Percentiles rank a stretch among this genome's conserved stretches.
phyloP scores from a whole-genome alignment of 768 basidiomycete species.

The Suillus discolor region DNA sequence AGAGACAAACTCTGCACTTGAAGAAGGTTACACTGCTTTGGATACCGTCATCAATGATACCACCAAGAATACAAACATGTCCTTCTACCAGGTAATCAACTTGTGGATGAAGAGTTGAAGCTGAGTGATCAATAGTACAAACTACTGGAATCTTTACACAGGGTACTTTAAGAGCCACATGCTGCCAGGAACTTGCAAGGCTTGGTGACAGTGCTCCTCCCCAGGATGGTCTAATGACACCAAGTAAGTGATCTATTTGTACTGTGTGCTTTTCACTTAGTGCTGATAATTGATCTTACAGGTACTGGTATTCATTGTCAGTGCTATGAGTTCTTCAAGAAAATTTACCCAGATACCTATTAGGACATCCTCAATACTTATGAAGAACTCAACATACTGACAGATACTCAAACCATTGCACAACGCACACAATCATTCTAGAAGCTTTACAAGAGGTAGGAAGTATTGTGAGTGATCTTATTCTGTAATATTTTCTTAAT shows the following conservation, averaged over 20 bases:
- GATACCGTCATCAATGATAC: background rate
- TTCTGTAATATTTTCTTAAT: conserved; percentile 3
- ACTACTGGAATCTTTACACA: conserved; percentile 10
- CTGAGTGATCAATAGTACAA: background rate
- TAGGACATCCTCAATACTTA: background rate
- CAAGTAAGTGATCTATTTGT: conserved; percentile 1
- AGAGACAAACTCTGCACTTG: background rate
- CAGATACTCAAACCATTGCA: background rate
- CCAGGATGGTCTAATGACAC: background rate
- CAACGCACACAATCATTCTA: background rate
- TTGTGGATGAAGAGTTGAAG: conserved; percentile 13
- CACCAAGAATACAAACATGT: background rate
- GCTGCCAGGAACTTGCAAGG: conserved; percentile 7
- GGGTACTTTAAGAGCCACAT: conserved; percentile 7
- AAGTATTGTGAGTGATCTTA: background rate
- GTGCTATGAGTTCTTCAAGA: background rate
- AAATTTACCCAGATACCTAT: background rate
- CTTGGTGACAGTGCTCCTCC: background rate
- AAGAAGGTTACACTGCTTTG: background rate
- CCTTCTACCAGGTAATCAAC: conserved; percentile 7
- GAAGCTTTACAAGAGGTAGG: background rate
- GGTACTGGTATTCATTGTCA: background rate
- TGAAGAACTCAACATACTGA: background rate
- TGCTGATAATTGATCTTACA: background rate
- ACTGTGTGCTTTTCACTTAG: background rate